Base-by-base conservation (phyloP, 148 eudicot genomes). In the Vaccinium vitisidaea region DNA sequence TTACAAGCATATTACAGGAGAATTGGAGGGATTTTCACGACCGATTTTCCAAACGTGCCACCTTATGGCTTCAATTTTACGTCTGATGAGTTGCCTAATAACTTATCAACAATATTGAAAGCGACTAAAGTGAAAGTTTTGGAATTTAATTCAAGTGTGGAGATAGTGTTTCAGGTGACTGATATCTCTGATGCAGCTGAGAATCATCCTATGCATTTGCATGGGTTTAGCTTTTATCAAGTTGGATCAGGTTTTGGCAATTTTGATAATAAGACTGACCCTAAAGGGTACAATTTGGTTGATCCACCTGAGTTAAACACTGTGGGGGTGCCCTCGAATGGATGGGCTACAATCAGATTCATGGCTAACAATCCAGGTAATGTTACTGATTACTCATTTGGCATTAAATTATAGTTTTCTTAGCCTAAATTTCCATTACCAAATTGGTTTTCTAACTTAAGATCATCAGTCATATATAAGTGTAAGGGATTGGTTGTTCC, bases 121-220 rank as follows among this genome's bases (percentile, higher is more conserved):
- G 85, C 83, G 58, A 84, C 90, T 0, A 77, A 80, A 56, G 84
- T 81, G 18, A 80, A 27, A 43, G 83, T 83, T 9, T 70, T 88
- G 84, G 70, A 88, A 2, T 84, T 81, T 52, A 77, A 82, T 21
- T 43, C 88, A 2, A 81, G 7, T 13, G 80, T 88, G 63, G 90
- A 88, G 85, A 79, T 88, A 2, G 90, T 88, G 14, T 84, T 86
- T 8, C 90, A 86, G 39, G 86, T 84, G 56, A 81, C 77, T 18
- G 84, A 80, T 69, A 32, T 88, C 59, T 0, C 79, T 14, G 52
- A 16, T 52, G 84, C 82, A 9, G 61, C 86, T 10, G 90, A 88
- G 78, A 88, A 88, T 69, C 90, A 88, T 36, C 90, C 90, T 4
- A 49, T 88, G 86, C 90, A 88, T 79, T 46, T 88, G 49, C 90